Conservation (phyloP, 2,329 filamentous ascomycete genomes). For the Cryphonectria nitschkei region DNA sequence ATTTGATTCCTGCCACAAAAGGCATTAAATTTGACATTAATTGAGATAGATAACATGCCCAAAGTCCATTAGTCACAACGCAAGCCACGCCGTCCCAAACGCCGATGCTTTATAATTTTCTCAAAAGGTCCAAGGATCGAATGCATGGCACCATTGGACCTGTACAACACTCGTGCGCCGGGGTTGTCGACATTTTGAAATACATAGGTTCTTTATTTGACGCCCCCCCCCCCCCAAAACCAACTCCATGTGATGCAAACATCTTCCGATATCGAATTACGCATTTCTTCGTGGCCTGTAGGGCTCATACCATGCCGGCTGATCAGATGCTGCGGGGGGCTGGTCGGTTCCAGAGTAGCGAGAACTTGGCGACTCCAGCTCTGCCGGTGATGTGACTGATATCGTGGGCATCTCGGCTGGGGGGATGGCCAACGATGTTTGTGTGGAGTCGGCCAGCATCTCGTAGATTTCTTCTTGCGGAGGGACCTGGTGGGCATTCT, state of each 20-base stretch:
- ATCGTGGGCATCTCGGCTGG: constrained; percentile 37
- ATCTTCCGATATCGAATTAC: not conserved
- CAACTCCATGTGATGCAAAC: not conserved
- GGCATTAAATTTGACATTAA: not conserved
- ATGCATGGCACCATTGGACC: not conserved
- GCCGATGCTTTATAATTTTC: not conserved
- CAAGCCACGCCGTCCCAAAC: not conserved
- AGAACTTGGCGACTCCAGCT: constrained; percentile 9
- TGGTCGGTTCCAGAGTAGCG: constrained; percentile 17
- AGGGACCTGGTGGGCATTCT: constrained; percentile 27
- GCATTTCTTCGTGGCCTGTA: not conserved
- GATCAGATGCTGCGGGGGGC: constrained; percentile 6
- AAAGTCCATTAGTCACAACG: not conserved
- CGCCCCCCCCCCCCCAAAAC: no score
- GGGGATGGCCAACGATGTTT: constrained; percentile 5
- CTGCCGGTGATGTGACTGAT: constrained; percentile 24
- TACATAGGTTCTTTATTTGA: not conserved
- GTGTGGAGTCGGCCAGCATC: constrained; percentile 21
- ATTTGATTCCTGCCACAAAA: not conserved
- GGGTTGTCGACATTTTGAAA: not conserved
- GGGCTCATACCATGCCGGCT: constrained; percentile 22
- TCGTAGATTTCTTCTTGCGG: constrained; percentile 28
- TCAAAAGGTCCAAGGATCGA: not conserved
- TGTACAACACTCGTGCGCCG: not conserved
- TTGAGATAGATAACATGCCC: not conserved